Evolutionary conservation across 352 stramenopile genomes (phyloP).

Genomic region (Pythium utonaiense): DNA sequence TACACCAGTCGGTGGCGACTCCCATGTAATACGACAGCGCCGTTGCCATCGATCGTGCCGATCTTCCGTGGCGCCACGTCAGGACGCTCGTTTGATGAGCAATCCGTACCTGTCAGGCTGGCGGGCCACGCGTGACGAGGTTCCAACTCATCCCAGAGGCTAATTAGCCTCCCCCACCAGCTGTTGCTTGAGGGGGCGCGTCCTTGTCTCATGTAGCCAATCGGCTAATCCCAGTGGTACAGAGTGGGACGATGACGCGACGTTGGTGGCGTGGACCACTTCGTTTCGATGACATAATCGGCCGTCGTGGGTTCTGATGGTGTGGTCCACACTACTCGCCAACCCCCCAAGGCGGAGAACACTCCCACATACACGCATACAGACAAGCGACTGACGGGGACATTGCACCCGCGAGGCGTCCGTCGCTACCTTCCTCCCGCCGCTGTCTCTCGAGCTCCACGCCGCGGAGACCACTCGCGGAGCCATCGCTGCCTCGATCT

Average conservation of each 20-base stretch:
- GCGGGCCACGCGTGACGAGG: too few relatives aligned
- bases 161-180: background rate
- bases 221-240: background rate
- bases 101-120: too few relatives aligned
- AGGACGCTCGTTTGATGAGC: too few relatives aligned
- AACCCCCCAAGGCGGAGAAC: conserved; percentile 1
- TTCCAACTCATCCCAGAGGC: background rate
- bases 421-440: background rate
- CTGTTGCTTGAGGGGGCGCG: background rate
- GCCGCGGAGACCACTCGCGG: background rate
- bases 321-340: conserved; percentile 6
- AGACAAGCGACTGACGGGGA: conserved; percentile 1
- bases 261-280: conserved; percentile 6
- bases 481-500: background rate
- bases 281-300: conserved; percentile 12
- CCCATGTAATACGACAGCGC: too few relatives aligned
- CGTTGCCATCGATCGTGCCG: too few relatives aligned
- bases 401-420: background rate
- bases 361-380: conserved; percentile 1
- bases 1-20: too few relatives aligned
- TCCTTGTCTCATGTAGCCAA: conserved; percentile 6
- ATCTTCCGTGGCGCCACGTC: too few relatives aligned
- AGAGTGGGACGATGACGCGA: conserved; percentile 9
- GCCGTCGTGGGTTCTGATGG: background rate
- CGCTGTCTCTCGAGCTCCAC: background rate